phyloP scores from a whole-genome alignment of 1,284 basidiomycete species.

The Pseudozyma pruni region DNA sequence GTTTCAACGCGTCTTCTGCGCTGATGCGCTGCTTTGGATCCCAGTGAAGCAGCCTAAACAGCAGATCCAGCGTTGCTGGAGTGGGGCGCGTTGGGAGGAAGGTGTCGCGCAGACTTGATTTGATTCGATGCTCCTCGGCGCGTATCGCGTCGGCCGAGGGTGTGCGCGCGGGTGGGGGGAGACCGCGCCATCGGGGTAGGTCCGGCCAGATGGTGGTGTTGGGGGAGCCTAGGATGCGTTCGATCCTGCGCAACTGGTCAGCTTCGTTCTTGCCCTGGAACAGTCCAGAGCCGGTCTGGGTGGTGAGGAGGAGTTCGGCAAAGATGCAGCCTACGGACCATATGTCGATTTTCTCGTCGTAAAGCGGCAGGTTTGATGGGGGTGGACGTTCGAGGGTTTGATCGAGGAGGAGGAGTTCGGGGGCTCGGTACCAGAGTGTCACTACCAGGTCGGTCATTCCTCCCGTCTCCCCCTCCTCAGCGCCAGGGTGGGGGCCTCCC shows the following conservation, averaged over 20 bases:
- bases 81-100: constrained; percentile 72
- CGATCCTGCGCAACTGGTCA: constrained; percentile 82
- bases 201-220: constrained; percentile 87
- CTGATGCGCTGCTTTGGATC: constrained; percentile 85
- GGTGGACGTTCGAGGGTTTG: background rate
- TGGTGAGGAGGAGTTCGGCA: constrained; percentile 83
- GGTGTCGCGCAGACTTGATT: constrained; percentile 74
- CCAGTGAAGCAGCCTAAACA: constrained; percentile 85
- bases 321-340: constrained; percentile 99
- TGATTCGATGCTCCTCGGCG: constrained; percentile 24
- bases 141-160: background rate
- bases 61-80: constrained; percentile 80
- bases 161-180: constrained; percentile 70
- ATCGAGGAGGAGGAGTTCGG: constrained; percentile 20
- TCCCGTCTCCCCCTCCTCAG: constrained; percentile 70
- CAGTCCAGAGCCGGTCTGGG: constrained; percentile 78
- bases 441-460: constrained; percentile 98
- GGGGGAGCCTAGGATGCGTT: constrained; percentile 89
- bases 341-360: constrained; percentile 64
- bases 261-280: constrained; percentile 96
- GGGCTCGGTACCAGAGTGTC: constrained; percentile 95
- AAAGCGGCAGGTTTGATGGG: constrained; percentile 12
- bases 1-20: constrained; percentile 86
- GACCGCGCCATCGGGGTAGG: constrained; percentile 73
- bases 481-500: too few relatives aligned